Conservation (phyloP, 371 early-diverging fungal species). For the Haplosporangium sp. region DNA sequence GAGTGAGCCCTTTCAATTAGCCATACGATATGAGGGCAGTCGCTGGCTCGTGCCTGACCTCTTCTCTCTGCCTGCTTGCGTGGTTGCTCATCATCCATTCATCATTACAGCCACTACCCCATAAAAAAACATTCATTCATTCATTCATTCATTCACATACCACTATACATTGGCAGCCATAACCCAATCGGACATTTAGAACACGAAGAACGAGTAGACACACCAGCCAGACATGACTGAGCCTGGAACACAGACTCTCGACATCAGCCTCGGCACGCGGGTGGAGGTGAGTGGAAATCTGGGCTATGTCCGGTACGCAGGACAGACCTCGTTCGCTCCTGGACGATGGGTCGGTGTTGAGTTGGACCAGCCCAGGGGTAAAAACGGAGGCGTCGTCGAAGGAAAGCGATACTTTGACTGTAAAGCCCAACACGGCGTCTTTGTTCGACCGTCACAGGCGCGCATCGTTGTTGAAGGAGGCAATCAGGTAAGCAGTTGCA, state of each 20-base stretch:
- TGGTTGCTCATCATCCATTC: not conserved
- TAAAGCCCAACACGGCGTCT: conserved; percentile 78
- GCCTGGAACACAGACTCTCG: conserved; percentile 35
- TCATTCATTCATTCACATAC: not conserved
- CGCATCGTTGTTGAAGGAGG: conserved; percentile 55
- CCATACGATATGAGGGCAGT: conserved; percentile 4
- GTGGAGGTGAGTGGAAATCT: conserved; percentile 72
- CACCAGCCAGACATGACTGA: conserved; percentile 28
- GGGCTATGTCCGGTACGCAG: conserved; percentile 75
- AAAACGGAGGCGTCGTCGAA: conserved; percentile 83
- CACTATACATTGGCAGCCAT: not conserved
- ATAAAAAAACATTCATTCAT: not conserved
- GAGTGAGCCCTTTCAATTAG: not conserved
- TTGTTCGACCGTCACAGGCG: conserved; percentile 80
- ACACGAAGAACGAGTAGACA: not conserved
- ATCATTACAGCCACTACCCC: not conserved
- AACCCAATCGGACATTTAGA: not conserved
- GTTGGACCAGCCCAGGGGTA: conserved; percentile 77
- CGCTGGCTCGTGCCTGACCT: conserved; percentile 11
- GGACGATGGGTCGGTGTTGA: conserved; percentile 89
- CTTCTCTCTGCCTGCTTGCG: not conserved
- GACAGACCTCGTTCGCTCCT: conserved; percentile 75
- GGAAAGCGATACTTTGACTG: conserved; percentile 88
- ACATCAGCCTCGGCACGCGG: conserved; percentile 62
- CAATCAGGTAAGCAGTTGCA: conserved; percentile 8